Percentiles rank a stretch among this genome's conserved stretches.
Evolutionary conservation across 179 eudicot species (phyloP).

Genomic region (Corrigiola litoralis): DNA sequence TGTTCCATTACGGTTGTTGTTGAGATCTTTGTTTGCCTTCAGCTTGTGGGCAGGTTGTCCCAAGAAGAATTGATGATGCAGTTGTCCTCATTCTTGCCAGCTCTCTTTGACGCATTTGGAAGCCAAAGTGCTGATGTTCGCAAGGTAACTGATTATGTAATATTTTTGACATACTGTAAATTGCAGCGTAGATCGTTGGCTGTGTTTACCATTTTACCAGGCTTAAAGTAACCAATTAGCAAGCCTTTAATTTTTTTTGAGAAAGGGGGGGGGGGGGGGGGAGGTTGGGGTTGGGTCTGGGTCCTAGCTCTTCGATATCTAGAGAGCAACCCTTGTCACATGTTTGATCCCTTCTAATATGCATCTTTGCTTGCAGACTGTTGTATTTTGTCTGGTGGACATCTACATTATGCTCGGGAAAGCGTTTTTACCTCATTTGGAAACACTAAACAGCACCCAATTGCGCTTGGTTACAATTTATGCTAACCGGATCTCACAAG

Average conservation of each 20-base stretch:
- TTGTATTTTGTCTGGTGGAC: slow-evolving; percentile 97
- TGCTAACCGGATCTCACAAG: slow-evolving; percentile 94
- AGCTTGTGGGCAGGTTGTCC: slow-evolving; percentile 90
- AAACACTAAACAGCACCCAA: slow-evolving; percentile 91
- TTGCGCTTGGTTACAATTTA: slow-evolving; percentile 89
- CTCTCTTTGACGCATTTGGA: slow-evolving; percentile 95
- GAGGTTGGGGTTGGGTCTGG: not conserved
- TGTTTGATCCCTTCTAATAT: not conserved
- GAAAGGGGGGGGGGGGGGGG: no score
- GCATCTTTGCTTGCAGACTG: slow-evolving; percentile 58
- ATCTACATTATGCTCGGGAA: slow-evolving; percentile 94
- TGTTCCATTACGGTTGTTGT: not conserved
- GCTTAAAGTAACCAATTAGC: no score
- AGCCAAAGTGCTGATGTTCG: slow-evolving; percentile 98
- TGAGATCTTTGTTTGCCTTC: slow-evolving; percentile 17
- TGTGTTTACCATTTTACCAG: no score
- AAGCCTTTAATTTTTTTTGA: no score
- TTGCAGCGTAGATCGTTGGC: no score
- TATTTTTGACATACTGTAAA: not conserved
- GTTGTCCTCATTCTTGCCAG: slow-evolving; percentile 86
- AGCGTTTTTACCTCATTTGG: slow-evolving; percentile 83
- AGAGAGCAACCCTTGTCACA: not conserved
- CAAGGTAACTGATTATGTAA: slow-evolving; percentile 55
- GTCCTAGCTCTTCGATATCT: not conserved
- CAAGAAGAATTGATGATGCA: slow-evolving; percentile 81